A percentile compares a stretch with the other conserved stretches of the same genome.
Conservation (phyloP, 768 basidiomycete species). For the Naganishia onofrii region DNA sequence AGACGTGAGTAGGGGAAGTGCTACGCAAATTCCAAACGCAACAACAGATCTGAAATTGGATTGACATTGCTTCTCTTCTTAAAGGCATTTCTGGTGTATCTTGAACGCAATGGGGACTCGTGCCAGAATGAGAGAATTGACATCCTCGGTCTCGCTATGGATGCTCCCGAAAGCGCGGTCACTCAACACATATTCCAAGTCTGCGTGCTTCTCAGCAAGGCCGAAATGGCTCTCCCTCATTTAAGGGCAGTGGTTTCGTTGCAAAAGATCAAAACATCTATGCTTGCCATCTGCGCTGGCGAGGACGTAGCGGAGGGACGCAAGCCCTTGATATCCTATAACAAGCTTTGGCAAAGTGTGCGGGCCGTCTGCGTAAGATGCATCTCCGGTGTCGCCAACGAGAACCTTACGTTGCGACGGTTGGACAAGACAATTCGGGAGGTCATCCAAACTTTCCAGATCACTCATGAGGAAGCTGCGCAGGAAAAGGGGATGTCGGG, state of each 20-base stretch:
- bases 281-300: constrained; percentile 8
- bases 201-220: constrained; percentile 7
- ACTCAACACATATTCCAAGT: constrained; percentile 11
- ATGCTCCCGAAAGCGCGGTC: constrained; percentile 6
- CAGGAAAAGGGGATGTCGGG: constrained; percentile 28
- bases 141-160: constrained; percentile 1
- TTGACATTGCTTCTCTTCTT: neutral
- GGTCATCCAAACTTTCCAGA: neutral
- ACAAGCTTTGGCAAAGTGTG: neutral
- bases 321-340: neutral
- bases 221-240: constrained; percentile 7
- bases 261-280: constrained; percentile 7
- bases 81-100: constrained; percentile 7
- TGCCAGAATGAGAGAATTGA: neutral
- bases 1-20: constrained; percentile 1
- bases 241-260: neutral
- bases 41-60: too few species aligned
- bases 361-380: neutral
- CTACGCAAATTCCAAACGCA: too few species aligned
- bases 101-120: neutral
- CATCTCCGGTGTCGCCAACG: constrained; percentile 2
- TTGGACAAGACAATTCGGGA: neutral
- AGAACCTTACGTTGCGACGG: neutral
- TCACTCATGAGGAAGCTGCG: neutral
- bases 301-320: neutral